A percentile compares a stretch with the other conserved stretches of the same genome.
Evolutionary conservation across 1,284 basidiomycete genomes (phyloP).

Genomic region (Cryptococcus sp.): DNA sequence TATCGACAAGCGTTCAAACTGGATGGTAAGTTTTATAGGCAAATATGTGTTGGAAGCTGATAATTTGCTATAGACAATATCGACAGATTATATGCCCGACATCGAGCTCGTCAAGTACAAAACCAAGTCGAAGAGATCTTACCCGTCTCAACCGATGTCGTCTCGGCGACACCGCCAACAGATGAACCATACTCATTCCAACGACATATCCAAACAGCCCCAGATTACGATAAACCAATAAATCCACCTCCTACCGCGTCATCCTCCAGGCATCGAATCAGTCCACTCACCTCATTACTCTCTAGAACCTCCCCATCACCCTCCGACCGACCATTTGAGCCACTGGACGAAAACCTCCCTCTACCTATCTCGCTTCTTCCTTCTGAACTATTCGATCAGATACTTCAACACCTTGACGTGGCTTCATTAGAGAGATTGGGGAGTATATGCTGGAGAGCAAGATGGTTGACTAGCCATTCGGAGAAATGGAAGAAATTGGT

Average conservation of each 20-base stretch:
- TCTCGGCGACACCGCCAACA: conserved; percentile 27
- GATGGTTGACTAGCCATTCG: conserved; percentile 62
- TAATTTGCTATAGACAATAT: conserved; percentile 27
- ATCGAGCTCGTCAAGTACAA: conserved; percentile 4
- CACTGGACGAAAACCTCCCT: conserved; percentile 61
- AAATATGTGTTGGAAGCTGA: neutral
- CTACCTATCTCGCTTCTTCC: conserved; percentile 61
- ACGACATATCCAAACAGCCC: conserved; percentile 38
- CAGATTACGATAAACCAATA: conserved; percentile 34
- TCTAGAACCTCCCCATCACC: conserved; percentile 7
- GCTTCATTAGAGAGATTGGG: conserved; percentile 72
- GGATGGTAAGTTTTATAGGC: conserved; percentile 46
- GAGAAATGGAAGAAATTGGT: conserved; percentile 60
- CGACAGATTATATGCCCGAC: conserved; percentile 28
- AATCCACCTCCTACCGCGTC: neutral
- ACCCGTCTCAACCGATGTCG: conserved; percentile 30
- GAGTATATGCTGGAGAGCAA: conserved; percentile 63
- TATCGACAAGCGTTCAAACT: conserved; percentile 75
- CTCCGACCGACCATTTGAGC: conserved; percentile 56
- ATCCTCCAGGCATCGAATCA: conserved; percentile 4
- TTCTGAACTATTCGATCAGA: conserved; percentile 65
- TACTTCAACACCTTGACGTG: conserved; percentile 58
- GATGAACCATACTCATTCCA: conserved; percentile 40
- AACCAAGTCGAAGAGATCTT: conserved; percentile 6
- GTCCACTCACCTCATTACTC: conserved; percentile 17